Conservation (phyloP, 306 rosid species). For the Vigna hirtella region DNA sequence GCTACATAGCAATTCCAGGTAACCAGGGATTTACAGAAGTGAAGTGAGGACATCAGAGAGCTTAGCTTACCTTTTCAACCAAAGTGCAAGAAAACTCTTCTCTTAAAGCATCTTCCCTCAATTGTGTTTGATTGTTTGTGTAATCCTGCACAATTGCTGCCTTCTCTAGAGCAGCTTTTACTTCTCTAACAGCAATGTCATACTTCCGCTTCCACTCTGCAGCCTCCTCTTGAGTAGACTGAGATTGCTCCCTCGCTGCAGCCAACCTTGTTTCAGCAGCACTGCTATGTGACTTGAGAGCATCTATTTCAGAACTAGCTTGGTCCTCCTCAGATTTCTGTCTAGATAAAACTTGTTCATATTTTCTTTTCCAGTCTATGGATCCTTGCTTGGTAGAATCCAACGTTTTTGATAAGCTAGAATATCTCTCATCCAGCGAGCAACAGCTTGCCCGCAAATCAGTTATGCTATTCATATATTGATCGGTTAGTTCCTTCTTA, state of each 20-base stretch:
- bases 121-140: slow-evolving; percentile 68
- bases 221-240: slow-evolving; percentile 88
- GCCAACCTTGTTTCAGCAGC: slow-evolving; percentile 88
- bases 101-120: slow-evolving; percentile 81
- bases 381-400: slow-evolving; percentile 75
- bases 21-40: not conserved
- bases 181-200: slow-evolving; percentile 78
- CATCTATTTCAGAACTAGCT: slow-evolving; percentile 68
- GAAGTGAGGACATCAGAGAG: slow-evolving; percentile 2
- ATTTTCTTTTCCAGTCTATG: slow-evolving; percentile 72
- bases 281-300: slow-evolving; percentile 70
- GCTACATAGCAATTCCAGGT: not conserved
- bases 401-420: slow-evolving; percentile 61
- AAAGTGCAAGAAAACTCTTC: slow-evolving; percentile 66
- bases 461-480: slow-evolving; percentile 70
- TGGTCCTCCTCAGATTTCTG: slow-evolving; percentile 77
- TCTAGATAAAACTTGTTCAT: slow-evolving; percentile 61
- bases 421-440: slow-evolving; percentile 64
- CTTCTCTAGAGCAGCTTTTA: slow-evolving; percentile 85
- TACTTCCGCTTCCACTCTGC: slow-evolving; percentile 87
- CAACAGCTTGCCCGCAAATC: slow-evolving; percentile 65
- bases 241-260: slow-evolving; percentile 81
- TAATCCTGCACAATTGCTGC: slow-evolving; percentile 77
- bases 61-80: slow-evolving; percentile 66
- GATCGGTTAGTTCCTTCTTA: slow-evolving; percentile 71